These are phyloP conservation scores for Dothideomycetes sp. DNA, from an alignment of 2,329 filamentous ascomycete species.

Conservation along the genomic window DNA sequence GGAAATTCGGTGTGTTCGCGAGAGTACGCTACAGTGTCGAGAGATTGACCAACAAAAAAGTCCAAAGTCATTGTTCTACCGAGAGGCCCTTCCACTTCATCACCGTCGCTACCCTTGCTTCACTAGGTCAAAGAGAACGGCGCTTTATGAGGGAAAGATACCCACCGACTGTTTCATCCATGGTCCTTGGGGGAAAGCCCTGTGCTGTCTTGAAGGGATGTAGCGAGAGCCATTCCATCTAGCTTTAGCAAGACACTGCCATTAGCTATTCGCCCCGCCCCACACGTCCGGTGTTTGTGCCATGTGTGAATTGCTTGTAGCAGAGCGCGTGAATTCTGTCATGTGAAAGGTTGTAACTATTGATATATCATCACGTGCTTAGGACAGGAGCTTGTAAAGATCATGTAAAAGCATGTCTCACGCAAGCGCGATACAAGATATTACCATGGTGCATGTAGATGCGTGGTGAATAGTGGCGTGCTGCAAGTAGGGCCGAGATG, in stretches of 20 bases:
- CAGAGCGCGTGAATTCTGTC: no score
- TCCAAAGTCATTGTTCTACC: conserved; percentile 4
- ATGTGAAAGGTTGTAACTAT: no score
- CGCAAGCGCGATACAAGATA: no score
- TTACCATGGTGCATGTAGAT: no score
- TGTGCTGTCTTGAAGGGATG: conserved; percentile 74
- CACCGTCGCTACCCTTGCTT: conserved; percentile 13
- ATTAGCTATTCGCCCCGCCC: conserved; percentile 9
- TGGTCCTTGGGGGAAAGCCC: conserved; percentile 81
- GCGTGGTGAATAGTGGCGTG: no score
- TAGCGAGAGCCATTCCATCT: conserved; percentile 26
- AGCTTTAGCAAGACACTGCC: conserved; percentile 5
- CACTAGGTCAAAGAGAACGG: conserved; percentile 44
- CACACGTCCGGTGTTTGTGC: conserved; percentile 1
- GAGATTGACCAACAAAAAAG: conserved; percentile 4
- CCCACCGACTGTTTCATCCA: conserved; percentile 41
- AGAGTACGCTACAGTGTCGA: conserved; percentile 2
- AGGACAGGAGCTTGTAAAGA: no score
- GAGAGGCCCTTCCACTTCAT: conserved; percentile 6
- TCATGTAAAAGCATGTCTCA: no score
- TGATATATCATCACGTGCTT: no score
- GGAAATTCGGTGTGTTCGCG: conserved; percentile 4
- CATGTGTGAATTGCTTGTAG: not conserved
- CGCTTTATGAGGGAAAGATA: conserved; percentile 99
- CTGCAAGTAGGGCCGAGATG: no score